A percentile compares a stretch with the other conserved stretches of the same genome.
Evolutionary conservation across 352 stramenopile genomes (phyloP).

Genomic region (Phytopythium oedochilum): DNA sequence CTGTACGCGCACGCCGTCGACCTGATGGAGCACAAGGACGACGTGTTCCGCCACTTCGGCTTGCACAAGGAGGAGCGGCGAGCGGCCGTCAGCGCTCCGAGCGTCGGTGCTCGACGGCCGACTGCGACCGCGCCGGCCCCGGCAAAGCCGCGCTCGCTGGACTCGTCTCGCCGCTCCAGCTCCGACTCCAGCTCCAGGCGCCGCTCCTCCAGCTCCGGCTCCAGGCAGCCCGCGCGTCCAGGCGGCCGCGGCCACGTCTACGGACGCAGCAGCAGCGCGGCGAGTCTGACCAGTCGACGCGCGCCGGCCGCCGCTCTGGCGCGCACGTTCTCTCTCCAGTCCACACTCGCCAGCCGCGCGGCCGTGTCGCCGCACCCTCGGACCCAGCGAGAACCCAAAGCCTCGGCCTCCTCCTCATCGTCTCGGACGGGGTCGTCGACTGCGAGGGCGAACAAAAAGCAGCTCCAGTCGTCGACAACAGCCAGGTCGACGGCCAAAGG

Average conservation of each 20-base stretch:
- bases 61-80: constrained; percentile 16
- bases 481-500: neutral
- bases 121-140: neutral
- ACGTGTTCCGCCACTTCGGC: constrained; percentile 55
- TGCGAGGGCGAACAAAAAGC: neutral
- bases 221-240: neutral
- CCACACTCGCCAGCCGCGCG: constrained; percentile 30
- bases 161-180: neutral
- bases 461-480: neutral
- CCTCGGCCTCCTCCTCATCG: neutral
- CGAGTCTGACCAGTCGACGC: constrained; percentile 22
- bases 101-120: neutral
- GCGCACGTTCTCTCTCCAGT: constrained; percentile 33
- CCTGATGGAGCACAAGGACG: constrained; percentile 51
- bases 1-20: constrained; percentile 57
- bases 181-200: neutral
- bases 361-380: constrained; percentile 21
- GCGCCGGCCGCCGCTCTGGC: constrained; percentile 8
- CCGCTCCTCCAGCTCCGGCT: neutral
- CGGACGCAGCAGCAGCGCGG: constrained; percentile 10
- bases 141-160: neutral
- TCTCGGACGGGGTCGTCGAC: neutral
- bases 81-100: neutral
- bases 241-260: neutral
- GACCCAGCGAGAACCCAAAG: neutral